A percentile compares a stretch with the other conserved stretches of the same genome.
Conservation (phyloP, 1,139 yeast genomes). For the Pichia sp. region DNA sequence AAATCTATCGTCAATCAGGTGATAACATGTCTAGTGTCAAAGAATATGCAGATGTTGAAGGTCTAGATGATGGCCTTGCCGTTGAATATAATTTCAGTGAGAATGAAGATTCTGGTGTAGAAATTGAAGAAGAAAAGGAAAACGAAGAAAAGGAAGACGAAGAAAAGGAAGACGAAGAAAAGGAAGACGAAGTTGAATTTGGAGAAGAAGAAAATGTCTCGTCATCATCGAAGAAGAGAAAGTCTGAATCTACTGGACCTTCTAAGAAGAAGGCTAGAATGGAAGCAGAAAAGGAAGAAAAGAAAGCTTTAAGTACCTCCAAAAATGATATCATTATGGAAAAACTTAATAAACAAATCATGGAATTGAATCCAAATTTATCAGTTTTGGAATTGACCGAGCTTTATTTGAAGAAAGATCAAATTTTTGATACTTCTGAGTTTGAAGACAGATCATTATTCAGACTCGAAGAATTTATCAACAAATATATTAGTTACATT, state of each 20-base stretch:
- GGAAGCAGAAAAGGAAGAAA: slow-evolving; percentile 47
- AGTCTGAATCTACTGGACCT: slow-evolving; percentile 29
- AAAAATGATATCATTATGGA: slow-evolving; percentile 53
- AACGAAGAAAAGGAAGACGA: slow-evolving; percentile 13
- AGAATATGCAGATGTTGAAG: slow-evolving; percentile 31
- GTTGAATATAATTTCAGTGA: slow-evolving; percentile 26
- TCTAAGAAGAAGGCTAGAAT: slow-evolving; percentile 42
- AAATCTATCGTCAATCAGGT: too few relatives aligned
- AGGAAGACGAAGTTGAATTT: neutral
- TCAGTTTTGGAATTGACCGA: slow-evolving; percentile 60
- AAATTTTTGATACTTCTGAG: too few relatives aligned
- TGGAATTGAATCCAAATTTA: slow-evolving; percentile 45
- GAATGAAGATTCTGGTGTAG: slow-evolving; percentile 20
- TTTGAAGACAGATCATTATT: too few relatives aligned
- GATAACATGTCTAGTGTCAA: too few relatives aligned
- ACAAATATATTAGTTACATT: slow-evolving; percentile 16
- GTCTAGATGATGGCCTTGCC: slow-evolving; percentile 60
- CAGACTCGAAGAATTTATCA: slow-evolving; percentile 29
- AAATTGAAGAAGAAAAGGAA: slow-evolving; percentile 18
- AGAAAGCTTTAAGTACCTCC: slow-evolving; percentile 40
- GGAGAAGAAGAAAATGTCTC: slow-evolving; percentile 3
- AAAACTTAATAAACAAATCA: slow-evolving; percentile 43
- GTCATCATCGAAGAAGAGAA: slow-evolving; percentile 16
- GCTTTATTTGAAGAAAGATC: slow-evolving; percentile 36
- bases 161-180: slow-evolving; percentile 12